These are phyloP conservation scores for Fusarium citri DNA, from an alignment of 2,329 filamentous ascomycete species.

Conservation along the genomic window DNA sequence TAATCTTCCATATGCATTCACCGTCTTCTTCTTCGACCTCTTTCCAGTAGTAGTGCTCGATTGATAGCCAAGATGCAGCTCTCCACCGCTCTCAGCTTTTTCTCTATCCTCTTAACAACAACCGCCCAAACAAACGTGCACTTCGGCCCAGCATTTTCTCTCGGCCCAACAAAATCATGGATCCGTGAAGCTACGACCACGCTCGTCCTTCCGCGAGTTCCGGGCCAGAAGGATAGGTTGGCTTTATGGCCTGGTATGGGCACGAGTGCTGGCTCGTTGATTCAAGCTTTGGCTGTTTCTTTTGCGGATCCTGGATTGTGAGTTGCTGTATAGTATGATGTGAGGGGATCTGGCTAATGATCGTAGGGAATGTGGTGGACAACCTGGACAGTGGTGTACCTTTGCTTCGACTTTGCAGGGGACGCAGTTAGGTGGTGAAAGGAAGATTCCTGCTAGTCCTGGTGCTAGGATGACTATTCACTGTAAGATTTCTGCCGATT, in stretches of 20 bases:
- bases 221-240: constrained; percentile 24
- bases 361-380: constrained; percentile 25
- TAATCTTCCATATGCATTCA: not conserved
- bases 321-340: too few relatives aligned
- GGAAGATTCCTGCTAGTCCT: constrained; percentile 21
- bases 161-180: constrained; percentile 31
- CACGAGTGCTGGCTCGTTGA: constrained; percentile 25
- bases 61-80: constrained; percentile 16
- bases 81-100: not conserved
- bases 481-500: too few relatives aligned
- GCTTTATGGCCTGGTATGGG: constrained; percentile 36
- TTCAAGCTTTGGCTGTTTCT: constrained; percentile 33
- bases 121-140: constrained; percentile 2
- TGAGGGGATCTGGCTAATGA: not conserved
- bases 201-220: constrained; percentile 23
- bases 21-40: too few relatives aligned
- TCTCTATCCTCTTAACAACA: constrained; percentile 1
- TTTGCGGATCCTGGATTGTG: constrained; percentile 17
- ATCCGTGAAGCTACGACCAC: constrained; percentile 33
- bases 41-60: too few relatives aligned
- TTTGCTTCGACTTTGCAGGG: constrained; percentile 33
- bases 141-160: constrained; percentile 31
- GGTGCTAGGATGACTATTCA: constrained; percentile 25
- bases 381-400: constrained; percentile 30
- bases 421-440: constrained; percentile 24